These are phyloP conservation scores for Orbilia ellipsospora DNA, from an alignment of 2,329 filamentous ascomycete species.

Conservation along the genomic window DNA sequence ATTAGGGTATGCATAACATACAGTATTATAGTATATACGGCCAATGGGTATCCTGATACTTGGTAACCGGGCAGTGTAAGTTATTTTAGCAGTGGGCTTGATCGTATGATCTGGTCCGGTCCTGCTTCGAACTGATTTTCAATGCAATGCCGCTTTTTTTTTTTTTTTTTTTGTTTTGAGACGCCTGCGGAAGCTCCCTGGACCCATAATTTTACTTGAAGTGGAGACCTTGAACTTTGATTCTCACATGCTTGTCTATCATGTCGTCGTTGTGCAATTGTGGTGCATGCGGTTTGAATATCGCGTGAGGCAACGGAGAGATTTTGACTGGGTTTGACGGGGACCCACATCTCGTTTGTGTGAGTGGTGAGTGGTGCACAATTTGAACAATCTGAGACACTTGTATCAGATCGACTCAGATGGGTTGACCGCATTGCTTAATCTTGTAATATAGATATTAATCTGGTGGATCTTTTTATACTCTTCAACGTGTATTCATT, in stretches of 20 bases:
- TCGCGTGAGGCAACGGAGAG: conserved; percentile 26
- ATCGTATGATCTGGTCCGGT: no score
- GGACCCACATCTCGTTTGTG: conserved; percentile 31
- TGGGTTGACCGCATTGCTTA: conserved; percentile 12
- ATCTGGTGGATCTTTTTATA: conserved; percentile 19
- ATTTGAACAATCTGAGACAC: conserved; percentile 46
- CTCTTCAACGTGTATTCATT: conserved; percentile 13
- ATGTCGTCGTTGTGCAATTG: no score
- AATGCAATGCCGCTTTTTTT: no score
- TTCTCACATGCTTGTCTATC: no score
- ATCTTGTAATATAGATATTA: not conserved
- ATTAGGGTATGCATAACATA: conserved; percentile 10
- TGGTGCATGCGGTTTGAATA: conserved; percentile 9
- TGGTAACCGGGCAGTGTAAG: no score
- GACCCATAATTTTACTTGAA: no score
- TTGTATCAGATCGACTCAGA: conserved; percentile 42
- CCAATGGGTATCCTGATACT: conserved; percentile 3
- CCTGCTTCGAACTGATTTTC: no score
- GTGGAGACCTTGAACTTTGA: no score
- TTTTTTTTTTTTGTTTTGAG: no score
- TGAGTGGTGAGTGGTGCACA: not conserved
- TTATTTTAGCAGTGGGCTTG: no score
- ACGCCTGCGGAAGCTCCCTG: no score
- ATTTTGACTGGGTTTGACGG: conserved; percentile 11
- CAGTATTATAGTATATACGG: conserved; percentile 26